Evolutionary conservation across 176 grass and related monocot species (phyloP), one percentile per base, ranked within the genome.

Genomic region (Phoenix dactylifera): DNA sequence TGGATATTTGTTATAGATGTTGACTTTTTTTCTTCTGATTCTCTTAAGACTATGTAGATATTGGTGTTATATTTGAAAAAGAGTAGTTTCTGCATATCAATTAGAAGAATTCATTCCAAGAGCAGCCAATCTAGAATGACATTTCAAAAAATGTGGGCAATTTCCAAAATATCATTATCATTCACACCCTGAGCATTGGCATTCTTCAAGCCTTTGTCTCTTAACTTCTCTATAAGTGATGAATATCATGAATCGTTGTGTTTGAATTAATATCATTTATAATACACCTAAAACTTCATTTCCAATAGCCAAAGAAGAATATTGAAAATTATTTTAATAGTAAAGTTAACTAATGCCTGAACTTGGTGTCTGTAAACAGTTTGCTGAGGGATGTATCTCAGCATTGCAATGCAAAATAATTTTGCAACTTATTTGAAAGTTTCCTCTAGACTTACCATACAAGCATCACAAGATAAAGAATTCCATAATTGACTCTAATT

Each of bases 201-300:
- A 74, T 90, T 72, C 56, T 96, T 87, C 75, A 70, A 84, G 60
- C 83, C 83, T 22, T 67, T 84, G 68, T 96, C 91, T 72, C 83
- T 85, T 15, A 84, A 80, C 57, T 81, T 96, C 22, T 83, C 68
- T n/a, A 60, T 73, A 39, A 66, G 73, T 55, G 79, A 85, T 19
- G 73, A 73, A 44, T 75, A 78, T 50, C 76, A 86, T 52, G 82
- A 89, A 96, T 79, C 70, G 0, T 50, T 75, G 22, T 71, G 51
- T 59, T 64, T 76, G 9, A 54, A 60, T 28, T 58, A 54, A 23
- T 68, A 4, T 24, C 12, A 62, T 15, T 24, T 67, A 28, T 82
- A 65, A 52, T n/a, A 63, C 69, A 72, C 24, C 57, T 23, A 7
- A 68, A 15, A 25, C 60, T 51, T 66, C 59, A 52, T 49, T 67